phyloP scores from a whole-genome alignment of 345 rosid genomes.

The Brassica juncea region DNA sequence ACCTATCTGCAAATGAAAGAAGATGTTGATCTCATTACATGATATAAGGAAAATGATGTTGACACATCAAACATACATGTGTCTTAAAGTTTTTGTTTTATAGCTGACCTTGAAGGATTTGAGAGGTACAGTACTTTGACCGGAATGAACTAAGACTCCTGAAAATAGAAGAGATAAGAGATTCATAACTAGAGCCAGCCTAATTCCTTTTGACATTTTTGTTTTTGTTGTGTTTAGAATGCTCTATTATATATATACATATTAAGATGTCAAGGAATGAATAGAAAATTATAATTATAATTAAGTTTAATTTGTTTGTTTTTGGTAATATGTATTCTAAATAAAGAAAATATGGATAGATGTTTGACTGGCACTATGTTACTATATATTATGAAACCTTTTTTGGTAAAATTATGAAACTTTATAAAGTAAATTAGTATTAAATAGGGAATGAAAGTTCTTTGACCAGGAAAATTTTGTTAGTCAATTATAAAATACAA shows the following conservation, averaged over 20 bases:
- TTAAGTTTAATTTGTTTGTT: neutral
- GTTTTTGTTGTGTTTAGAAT: neutral
- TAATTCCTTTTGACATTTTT: neutral
- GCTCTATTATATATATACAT: neutral
- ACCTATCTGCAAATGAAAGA: constrained; percentile 5
- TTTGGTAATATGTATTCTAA: neutral
- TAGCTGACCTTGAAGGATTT: constrained; percentile 15
- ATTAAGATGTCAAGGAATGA: neutral
- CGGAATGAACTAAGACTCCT: neutral
- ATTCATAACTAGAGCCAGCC: constrained; percentile 1
- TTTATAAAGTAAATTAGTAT: too few relatives aligned
- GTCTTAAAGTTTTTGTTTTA: neutral
- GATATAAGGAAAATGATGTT: neutral
- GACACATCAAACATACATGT: neutral
- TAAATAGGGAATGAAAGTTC: neutral
- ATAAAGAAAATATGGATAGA: neutral
- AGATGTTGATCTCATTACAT: neutral
- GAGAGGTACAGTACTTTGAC: neutral
- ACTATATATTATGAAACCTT: neutral
- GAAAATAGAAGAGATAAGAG: neutral
- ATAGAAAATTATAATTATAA: neutral
- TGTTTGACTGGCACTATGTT: neutral
- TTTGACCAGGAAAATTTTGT: neutral
- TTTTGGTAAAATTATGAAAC: neutral
- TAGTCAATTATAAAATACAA: too few relatives aligned